A percentile compares a stretch with the other conserved stretches of the same genome.
These are phyloP conservation scores for Camellia lanceoleosa DNA, from an alignment of 148 eudicot species.

Conservation along the genomic window DNA sequence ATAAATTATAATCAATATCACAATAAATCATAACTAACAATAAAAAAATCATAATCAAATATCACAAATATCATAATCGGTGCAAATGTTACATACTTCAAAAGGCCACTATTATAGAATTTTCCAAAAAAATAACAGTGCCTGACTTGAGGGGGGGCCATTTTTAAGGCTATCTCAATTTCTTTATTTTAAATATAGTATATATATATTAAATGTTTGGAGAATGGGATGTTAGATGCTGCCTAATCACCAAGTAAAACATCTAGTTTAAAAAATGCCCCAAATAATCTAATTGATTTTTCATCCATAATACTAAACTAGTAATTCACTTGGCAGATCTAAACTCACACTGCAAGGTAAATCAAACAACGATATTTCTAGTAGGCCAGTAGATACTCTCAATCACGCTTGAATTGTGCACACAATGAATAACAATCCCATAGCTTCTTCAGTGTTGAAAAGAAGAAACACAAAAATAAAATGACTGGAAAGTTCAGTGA, in stretches of 20 bases:
- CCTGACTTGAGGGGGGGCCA: too few species aligned
- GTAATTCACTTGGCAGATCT: neutral
- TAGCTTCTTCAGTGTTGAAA: neutral
- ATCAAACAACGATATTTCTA: neutral
- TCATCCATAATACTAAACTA: neutral
- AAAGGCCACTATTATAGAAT: too few species aligned
- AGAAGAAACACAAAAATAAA: neutral
- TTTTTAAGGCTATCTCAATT: too few species aligned
- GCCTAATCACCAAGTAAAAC: neutral
- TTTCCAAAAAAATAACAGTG: too few species aligned
- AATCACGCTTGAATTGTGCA: neutral
- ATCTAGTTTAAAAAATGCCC: neutral
- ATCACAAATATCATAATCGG: too few species aligned
- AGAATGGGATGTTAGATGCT: neutral
- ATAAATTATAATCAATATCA: too few species aligned
- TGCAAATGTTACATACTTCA: too few species aligned
- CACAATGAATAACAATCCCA: neutral
- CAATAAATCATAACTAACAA: too few species aligned
- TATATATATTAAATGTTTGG: too few species aligned
- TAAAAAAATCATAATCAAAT: too few species aligned
- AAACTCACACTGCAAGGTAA: neutral
- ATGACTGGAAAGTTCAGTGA: neutral
- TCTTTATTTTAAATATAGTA: too few species aligned
- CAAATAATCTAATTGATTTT: neutral
- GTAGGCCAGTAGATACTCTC: neutral